These are phyloP conservation scores for Coniella vitis DNA, from an alignment of 2,329 filamentous ascomycete species.

Conservation along the genomic window DNA sequence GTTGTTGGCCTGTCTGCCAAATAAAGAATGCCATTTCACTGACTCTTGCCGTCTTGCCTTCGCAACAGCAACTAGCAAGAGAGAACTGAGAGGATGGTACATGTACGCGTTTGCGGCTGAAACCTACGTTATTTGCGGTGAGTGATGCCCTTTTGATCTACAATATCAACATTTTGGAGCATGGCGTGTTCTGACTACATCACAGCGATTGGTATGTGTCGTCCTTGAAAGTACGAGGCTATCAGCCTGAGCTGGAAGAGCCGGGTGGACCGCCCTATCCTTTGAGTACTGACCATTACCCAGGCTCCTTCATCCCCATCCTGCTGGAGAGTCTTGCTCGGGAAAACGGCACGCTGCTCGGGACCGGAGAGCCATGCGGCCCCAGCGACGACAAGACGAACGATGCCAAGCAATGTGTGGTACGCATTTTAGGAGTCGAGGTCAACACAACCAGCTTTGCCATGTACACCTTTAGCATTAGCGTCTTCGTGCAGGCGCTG, in stretches of 20 bases:
- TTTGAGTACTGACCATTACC: neutral
- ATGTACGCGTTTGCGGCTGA: conserved; percentile 94
- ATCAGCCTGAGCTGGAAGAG: neutral
- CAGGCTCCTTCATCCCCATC: conserved; percentile 92
- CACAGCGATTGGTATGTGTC: conserved; percentile 24
- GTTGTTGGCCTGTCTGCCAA: neutral
- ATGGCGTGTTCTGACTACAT: conserved; percentile 3
- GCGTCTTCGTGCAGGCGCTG: conserved; percentile 80
- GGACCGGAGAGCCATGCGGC: conserved; percentile 69
- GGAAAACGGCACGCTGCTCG: conserved; percentile 82
- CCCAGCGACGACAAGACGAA: conserved; percentile 47
- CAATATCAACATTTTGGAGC: neutral
- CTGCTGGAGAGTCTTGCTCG: conserved; percentile 88
- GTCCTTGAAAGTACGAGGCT: conserved; percentile 14
- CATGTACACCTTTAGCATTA: conserved; percentile 96
- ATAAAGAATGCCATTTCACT: no score
- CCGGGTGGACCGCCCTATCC: no score
- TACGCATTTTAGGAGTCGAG: conserved; percentile 73
- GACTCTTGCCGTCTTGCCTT: no score
- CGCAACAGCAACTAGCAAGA: conserved; percentile 59
- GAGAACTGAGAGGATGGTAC: conserved; percentile 92
- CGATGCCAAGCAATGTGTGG: conserved; percentile 65
- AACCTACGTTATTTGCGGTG: conserved; percentile 92
- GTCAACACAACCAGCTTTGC: conserved; percentile 94
- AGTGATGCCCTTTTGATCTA: conserved; percentile 26